Base-by-base conservation (phyloP, 208 protist species). In the Acanthamoeba castellanii region DNA sequence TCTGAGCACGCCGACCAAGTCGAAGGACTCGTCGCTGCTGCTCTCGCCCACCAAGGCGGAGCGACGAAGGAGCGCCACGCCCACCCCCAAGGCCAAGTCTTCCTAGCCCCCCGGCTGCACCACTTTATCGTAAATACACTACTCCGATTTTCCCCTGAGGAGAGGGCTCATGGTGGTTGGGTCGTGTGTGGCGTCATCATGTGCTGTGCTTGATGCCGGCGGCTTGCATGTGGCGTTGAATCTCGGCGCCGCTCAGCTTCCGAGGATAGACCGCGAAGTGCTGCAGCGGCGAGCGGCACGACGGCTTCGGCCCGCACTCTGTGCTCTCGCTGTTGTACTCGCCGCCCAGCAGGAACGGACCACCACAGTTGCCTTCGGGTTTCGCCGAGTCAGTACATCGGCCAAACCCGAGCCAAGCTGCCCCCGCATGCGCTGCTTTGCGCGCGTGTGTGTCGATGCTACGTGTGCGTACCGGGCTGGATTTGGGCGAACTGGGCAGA, bases 331-430 rank as follows among this genome's bases (percentile, higher is more conserved):
- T 72, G n/a, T 13, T 37, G 66, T 72, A 72, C 30, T 72, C 66
- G 30, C 66, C 66, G 9, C n/a, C 66, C 66, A 72, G 66, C 66
- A 72, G n/a, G 66, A 72, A 72, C 66, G 66, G 66, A 30, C 66
- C 66, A 27, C 66, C 66, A 6, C 66, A 72, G 66, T 72, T 72
- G 66, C 66, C 66, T 72, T 30, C 13, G 14, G 57, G 57, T 61
- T 61, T 27, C 20, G 57, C 20, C 22, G 20, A 61, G 57, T 61
- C 57, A 61, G 22, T 61, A 5, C 7, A 3, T 11, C 42, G 42
- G 42, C 42, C 42, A 47, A 47, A 47, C 5, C 42, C 42, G 42
- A 47, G 42, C 42, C 42, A 3, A 9, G 42, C 42, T 37, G 37
- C 37, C 0, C 37, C 1, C 37, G 37, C 37, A 37, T 37, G 37